Base-by-base conservation (phyloP, 345 rosid species). In the Hibiscus mutabilis region DNA sequence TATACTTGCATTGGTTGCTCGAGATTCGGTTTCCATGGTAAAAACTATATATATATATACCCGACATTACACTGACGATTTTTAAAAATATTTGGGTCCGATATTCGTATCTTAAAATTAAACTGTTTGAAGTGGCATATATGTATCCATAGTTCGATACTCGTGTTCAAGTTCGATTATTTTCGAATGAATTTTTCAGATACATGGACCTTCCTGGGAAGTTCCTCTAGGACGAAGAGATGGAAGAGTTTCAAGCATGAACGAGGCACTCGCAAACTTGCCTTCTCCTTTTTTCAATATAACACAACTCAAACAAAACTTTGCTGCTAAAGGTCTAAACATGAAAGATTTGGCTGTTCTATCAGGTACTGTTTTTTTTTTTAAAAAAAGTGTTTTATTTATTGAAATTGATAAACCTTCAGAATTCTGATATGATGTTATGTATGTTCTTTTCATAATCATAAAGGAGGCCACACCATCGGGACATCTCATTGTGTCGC, bases 171-270 rank as follows among this genome's bases (percentile, higher is more conserved):
- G 52, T 47, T 2, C 19, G 6, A 42, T 64, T 47, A 64, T 64
- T 42, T 66, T 49, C 51, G 19, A 67, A 16, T 51, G 10, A 25
- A 21, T 0, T 27, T 25, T 70, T 46, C 77, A 90, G 96, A 73
- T 81, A 53, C 69, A 78, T 0, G 93, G 96, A 67, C 88, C 91
- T 9, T 77, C 8, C 58, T 90, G 91, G 92, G 72, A 75, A 0
- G 86, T 88, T 74, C 86, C 86, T 19, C 73, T 84, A 0, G 92
- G 92, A 0, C 65, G 93, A 44, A 88, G 89, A 77, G 93, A 88
- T 72, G 93, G 93, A 49, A 84, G 77, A 16, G 72, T 86, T 66
- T 86, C 93, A 9, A 66, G 2, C 22, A 0, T 62, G 3, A 49
- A 62, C 0, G 90, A 86, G 60, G 84, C 63, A 16, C 44, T 62